A percentile compares a stretch with the other conserved stretches of the same genome.
phyloP scores from a whole-genome alignment of 768 basidiomycete genomes.

The Boletus subcaerulescens region DNA sequence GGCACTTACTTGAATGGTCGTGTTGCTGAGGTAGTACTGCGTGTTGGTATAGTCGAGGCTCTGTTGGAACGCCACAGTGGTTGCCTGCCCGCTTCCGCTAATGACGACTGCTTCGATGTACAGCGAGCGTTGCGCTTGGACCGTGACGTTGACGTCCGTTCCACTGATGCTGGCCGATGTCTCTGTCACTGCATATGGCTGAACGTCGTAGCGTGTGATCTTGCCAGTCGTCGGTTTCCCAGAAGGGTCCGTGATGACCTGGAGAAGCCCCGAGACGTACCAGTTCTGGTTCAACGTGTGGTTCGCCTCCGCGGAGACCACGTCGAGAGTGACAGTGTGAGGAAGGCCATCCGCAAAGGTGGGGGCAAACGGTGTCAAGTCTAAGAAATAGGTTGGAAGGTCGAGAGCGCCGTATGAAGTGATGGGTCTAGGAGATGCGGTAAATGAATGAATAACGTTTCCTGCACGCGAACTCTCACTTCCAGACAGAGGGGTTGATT shows the following conservation, averaged over 20 bases:
- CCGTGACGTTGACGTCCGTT: constrained; percentile 57
- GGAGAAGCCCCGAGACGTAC: constrained; percentile 69
- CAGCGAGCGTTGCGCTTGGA: constrained; percentile 55
- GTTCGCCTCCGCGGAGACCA: constrained; percentile 64
- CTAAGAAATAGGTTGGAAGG: constrained; percentile 73
- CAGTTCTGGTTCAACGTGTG: constrained; percentile 72
- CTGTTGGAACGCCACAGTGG: constrained; percentile 60
- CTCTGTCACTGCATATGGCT: constrained; percentile 53
- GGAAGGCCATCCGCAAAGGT: constrained; percentile 62
- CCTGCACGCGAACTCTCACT: constrained; percentile 35
- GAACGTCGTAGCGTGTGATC: constrained; percentile 56
- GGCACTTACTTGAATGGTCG: constrained; percentile 36
- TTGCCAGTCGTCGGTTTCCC: constrained; percentile 62
- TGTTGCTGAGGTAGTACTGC: constrained; percentile 56
- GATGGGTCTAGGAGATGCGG: constrained; percentile 49
- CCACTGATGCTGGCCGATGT: constrained; percentile 42
- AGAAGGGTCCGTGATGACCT: constrained; percentile 67
- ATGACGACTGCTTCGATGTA: constrained; percentile 60
- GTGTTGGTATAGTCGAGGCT: constrained; percentile 56
- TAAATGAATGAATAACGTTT: neutral
- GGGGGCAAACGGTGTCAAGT: constrained; percentile 76
- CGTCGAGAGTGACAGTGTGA: constrained; percentile 71
- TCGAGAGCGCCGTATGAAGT: constrained; percentile 75
- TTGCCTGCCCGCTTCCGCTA: constrained; percentile 57
- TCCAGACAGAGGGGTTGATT: constrained; percentile 66